Evolutionary conservation across 805 yeast species (phyloP), one percentile per base, ranked within the genome.

Genomic region (Pichia cabralensis): DNA sequence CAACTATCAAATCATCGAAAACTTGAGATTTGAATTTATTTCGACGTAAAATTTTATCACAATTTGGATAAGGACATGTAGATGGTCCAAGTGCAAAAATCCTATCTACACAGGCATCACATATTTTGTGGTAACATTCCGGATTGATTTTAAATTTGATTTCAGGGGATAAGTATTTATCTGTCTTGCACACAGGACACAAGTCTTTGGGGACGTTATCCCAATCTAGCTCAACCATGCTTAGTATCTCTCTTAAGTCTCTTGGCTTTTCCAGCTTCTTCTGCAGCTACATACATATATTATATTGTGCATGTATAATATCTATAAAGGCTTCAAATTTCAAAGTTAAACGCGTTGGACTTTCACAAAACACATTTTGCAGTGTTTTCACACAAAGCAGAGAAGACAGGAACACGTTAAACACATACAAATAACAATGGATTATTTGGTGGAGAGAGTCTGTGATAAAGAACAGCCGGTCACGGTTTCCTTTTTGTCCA

Each of bases 141-240:
- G 97, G 95, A 49, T 92, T 92, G 44, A 92, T 86, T 36, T 89
- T 71, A 53, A 92, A 89, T 45, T 71, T 76, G 79, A 92, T 81
- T 47, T 88, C 85, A 18, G 97, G 97, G 29, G 95, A 84, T 41
- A 92, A 67, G 56, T 92, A 92, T 55, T 88, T 65, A 59, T 89
- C 95, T 30, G 96, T 85, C 60, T 89, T 85, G 67, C 99, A 92
- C 50, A 92, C 85, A 21, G 97, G 97, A 65, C 99, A 92, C 76
- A 88, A 37, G 34, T 56, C 61, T 36, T 52, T 52, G 3, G 61
- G 61, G 7, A 56, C 51, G 33, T 55, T 55, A 27, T 46, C 40
- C 61, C 61, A 56, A 30, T 56, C 60, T 31, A 55, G 30, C 24
- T 56, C 60, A 12, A 53, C 59, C 60, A 55, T 55, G 8, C n/a